Evolutionary conservation across 1,139 yeast species (phyloP).

Genomic region (Hemisphaericaspora xylofermentans): DNA sequence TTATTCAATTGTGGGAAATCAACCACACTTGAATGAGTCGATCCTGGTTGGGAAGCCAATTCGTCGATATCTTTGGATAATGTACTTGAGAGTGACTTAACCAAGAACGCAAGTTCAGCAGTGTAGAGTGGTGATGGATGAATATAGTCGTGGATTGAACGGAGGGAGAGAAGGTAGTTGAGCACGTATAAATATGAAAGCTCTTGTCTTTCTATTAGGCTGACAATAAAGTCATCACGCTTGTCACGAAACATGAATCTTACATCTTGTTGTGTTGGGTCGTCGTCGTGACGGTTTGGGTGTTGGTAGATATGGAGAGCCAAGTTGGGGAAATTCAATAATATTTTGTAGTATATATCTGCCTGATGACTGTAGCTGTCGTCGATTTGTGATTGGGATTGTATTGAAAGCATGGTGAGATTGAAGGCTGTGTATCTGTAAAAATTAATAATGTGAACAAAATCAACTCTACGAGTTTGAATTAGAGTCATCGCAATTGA

Average conservation of each 20-base stretch:
- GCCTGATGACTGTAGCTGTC: constrained; percentile 21
- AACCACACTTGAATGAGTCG: constrained; percentile 24
- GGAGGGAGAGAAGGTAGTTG: constrained; percentile 25
- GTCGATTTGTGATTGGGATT: not conserved
- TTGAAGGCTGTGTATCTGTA: constrained; percentile 36
- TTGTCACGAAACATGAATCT: constrained; percentile 3
- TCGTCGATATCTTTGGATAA: constrained; percentile 28
- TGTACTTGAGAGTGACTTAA: constrained; percentile 21
- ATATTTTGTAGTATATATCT: constrained; percentile 25
- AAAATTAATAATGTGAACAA: constrained; percentile 24
- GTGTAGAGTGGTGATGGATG: constrained; percentile 18
- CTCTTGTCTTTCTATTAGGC: constrained; percentile 31
- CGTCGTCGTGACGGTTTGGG: not conserved
- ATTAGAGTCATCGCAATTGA: constrained; percentile 23
- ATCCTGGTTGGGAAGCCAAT: constrained; percentile 26
- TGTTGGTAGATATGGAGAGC: constrained; percentile 10
- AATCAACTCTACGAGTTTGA: constrained; percentile 15
- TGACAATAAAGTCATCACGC: constrained; percentile 11
- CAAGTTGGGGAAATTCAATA: constrained; percentile 28
- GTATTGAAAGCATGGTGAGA: constrained; percentile 7
- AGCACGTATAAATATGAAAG: constrained; percentile 32
- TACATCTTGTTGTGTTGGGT: constrained; percentile 1
- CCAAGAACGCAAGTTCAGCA: constrained; percentile 23
- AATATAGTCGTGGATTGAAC: constrained; percentile 22
- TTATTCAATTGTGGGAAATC: constrained; percentile 17